Conservation (phyloP, 2,329 filamentous ascomycete genomes). For the Fusarium denticulatum region DNA sequence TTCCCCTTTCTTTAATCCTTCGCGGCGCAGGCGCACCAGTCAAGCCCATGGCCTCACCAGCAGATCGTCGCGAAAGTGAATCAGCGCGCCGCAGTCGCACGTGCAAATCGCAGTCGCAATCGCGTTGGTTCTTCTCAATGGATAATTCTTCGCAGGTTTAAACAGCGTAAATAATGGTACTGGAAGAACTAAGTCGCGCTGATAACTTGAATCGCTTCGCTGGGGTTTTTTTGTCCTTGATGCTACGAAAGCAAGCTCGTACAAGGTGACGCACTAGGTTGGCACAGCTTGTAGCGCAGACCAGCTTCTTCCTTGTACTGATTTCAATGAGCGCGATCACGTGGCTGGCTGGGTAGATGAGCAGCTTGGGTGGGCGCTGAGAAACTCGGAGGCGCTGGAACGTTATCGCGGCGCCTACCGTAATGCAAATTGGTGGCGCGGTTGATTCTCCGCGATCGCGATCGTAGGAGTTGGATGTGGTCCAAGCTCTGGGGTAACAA, state of each 20-base stretch:
- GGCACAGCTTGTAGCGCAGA: slow-evolving; percentile 22
- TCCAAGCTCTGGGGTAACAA: slow-evolving; percentile 24
- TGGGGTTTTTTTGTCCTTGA: slow-evolving; percentile 13
- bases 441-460: slow-evolving; percentile 19
- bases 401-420: slow-evolving; percentile 23
- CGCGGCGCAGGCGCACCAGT: slow-evolving; percentile 40
- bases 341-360: slow-evolving; percentile 12
- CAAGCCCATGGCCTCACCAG: slow-evolving; percentile 51
- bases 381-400: slow-evolving; percentile 21
- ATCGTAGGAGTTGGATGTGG: slow-evolving; percentile 15
- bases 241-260: slow-evolving; percentile 26
- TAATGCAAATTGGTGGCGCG: slow-evolving; percentile 12
- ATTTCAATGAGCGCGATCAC: slow-evolving; percentile 34
- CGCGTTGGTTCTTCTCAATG: slow-evolving; percentile 23
- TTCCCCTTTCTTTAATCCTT: slow-evolving; percentile 47
- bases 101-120: slow-evolving; percentile 21
- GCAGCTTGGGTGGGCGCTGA: neutral
- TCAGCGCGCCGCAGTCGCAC: slow-evolving; percentile 20
- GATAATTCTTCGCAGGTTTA: neutral
- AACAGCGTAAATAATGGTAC: neutral
- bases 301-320: slow-evolving; percentile 37
- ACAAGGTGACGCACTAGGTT: slow-evolving; percentile 43
- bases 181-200: neutral
- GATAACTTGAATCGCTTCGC: neutral
- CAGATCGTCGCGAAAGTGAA: slow-evolving; percentile 22